Base-by-base conservation (phyloP, 176 grass and related monocot species). In the Elymus sibiricus region DNA sequence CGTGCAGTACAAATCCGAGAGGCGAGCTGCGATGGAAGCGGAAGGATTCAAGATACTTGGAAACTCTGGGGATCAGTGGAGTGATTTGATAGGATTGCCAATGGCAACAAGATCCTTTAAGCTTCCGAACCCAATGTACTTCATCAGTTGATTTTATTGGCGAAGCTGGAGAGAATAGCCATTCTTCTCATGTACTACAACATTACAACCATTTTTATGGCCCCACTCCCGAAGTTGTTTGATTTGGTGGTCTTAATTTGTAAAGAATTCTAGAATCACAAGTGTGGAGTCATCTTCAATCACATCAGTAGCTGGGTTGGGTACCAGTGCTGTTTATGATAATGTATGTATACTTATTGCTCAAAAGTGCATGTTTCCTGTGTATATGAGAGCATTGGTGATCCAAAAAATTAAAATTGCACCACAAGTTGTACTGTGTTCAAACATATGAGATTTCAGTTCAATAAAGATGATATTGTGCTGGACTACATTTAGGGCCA, bases 81-180 rank as follows among this genome's bases (percentile, higher is more conserved):
- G 97, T 55, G 97, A 98, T 79, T 83, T 98, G 71, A 28, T 92
- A 35, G 93, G 97, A 49, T 84, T 83, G 7, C 92, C 97, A 49
- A 88, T 92, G 84, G 94, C 94, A 24, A 83, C 59, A 3, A 88
- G 97, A 86, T 98, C 94, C 47, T 95, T 98, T 90, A 98, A 98
- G 35, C 91, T 98, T 27, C 95, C 91, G 26, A 98, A 98, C 77
- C 95, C 95, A 76, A 95, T 98, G 91, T 98, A 98, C 59, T 94
- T 90, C 64, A 78, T 95, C 70, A 68, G 88, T 67, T 98, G 83
- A 95, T 37, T 82, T 72, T 38, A 19, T 65, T 29, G 26, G 42
- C 26, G 44, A 32, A 0, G 5, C 9, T 37, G 47, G 63, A 9
- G 73, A 55, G 35, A 44, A 62, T 69, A 46, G 37, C 31, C 34